Base-by-base conservation (phyloP, 148 eudicot species). In the Cornus suecica region DNA sequence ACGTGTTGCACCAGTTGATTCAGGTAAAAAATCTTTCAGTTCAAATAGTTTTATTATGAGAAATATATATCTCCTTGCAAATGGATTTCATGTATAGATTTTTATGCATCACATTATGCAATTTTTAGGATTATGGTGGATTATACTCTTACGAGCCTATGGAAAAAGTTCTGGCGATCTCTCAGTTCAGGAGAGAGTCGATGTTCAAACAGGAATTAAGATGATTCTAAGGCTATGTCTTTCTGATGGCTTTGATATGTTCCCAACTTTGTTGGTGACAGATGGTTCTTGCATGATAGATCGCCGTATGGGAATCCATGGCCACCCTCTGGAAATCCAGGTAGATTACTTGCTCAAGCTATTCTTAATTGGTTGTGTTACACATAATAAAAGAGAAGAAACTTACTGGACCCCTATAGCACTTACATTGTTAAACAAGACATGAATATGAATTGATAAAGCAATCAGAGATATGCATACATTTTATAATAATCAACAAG, bases 201-300 rank as follows among this genome's bases (percentile, higher is more conserved):
- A 87, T 87, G 90, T 87, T 45, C 90, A 87, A 80, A 87, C 90
- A 64, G 90, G 90, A 75, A 85, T 87, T 25, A 87, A 78, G 82
- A 87, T 87, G 90, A 83, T 87, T 54, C 73, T 87, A 74, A 85
- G 80, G 69, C 69, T 87, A 54, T 87, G 90, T 77, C 86, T 87
- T 78, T 83, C 90, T 13, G 90, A 87, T 85, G 90, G 90, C 1
- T 87, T 87, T 69, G 90, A 87, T 75, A 87, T 87, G 90, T 87
- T 87, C 68, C 90, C 90, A 25, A 87, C 88, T 22, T 77, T 87
- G 60, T 79, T 87, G 80, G 90, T 87, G 23, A 82, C 90, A 11
- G 90, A 87, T 83, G 90, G 90, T 56, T 84, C 90, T 37, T 85
- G 90, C 77, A 87, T 87, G 90, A 87, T 87, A 70, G 90, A 87